Base-by-base conservation (phyloP, 2,329 filamentous ascomycete genomes). In the Monosporascus sp. region DNA sequence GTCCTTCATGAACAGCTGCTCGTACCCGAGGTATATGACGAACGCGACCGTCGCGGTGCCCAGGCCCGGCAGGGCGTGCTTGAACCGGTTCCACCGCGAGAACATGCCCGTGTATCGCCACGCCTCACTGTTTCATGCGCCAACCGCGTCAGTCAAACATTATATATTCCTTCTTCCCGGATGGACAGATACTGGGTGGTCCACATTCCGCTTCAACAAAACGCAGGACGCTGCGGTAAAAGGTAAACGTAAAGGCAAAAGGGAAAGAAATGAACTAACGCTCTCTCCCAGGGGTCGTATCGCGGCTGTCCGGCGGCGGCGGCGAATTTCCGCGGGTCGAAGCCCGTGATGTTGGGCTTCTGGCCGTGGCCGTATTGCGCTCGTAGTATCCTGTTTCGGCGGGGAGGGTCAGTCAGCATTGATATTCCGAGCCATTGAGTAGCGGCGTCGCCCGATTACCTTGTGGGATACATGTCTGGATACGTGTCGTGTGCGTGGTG, bases 31-130 rank as follows among this genome's bases (percentile, higher is more conserved):
- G 77, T 99, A 99, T 59, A 79, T 86, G 49, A 87, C 85, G 72
- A 99, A 99, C 46, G 93, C 92, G 56, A 94, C 92, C 5, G 88
- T 88, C 34, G 91, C 94, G 64, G 93, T 96, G 60, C 94, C 94
- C 65, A 99, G 81, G 57, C 94, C 94, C 38, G 94, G 94, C 70
- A 99, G 91, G 59, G 85, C 79, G 66, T 82, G 79, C 77, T 87
- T 91, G 79, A 97, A 94, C 64, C 94, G 88, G 77, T 96, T 96
- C 76, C 80, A 88, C 65, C 93, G 84, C 61, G 86, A 87, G 79
- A 97, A 97, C 52, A 84, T 86, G 59, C 93, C 94, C 37, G 82
- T 86, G 79, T 96, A 97, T 74, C 94, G 84, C 94, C 94, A 99
- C 69, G 89, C 83, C 79, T 99, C 94, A 69, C 94, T 99, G 71